Conservation (phyloP, 148 eudicot genomes). For the Rhododendron williamsianum region DNA sequence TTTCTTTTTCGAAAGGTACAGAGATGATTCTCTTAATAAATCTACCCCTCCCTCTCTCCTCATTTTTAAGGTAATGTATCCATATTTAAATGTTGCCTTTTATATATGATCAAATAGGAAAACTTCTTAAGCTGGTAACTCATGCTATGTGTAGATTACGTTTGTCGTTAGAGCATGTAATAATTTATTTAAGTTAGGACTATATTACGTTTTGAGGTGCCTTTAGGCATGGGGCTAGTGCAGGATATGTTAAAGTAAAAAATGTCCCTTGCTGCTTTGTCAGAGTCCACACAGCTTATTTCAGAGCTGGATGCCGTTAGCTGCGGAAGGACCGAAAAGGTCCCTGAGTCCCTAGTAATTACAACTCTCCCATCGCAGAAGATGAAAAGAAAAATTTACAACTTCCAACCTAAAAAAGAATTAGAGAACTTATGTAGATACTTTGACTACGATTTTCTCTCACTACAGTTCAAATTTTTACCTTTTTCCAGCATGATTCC, state of each 20-base stretch:
- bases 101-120: too few species aligned
- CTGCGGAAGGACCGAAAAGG: background rate
- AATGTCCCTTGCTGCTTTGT: background rate
- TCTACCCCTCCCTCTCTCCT: too few species aligned
- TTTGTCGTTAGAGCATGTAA: too few species aligned
- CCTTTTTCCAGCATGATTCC: slow-evolving; percentile 61
- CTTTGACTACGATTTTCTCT: background rate
- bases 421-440: background rate
- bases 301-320: background rate
- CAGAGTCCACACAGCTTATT: background rate
- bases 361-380: background rate
- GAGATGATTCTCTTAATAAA: too few species aligned
- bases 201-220: too few species aligned
- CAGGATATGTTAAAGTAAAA: background rate
- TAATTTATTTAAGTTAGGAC: too few species aligned
- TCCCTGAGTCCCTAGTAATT: background rate
- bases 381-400: background rate
- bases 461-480: background rate
- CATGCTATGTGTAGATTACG: too few species aligned
- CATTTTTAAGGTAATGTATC: too few species aligned
- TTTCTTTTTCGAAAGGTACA: too few species aligned
- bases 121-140: too few species aligned
- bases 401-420: background rate
- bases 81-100: too few species aligned
- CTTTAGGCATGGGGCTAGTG: background rate